These are phyloP conservation scores for Cryptococcus deneoformans DNA, from an alignment of 1,284 basidiomycete genomes.

Conservation along the genomic window DNA sequence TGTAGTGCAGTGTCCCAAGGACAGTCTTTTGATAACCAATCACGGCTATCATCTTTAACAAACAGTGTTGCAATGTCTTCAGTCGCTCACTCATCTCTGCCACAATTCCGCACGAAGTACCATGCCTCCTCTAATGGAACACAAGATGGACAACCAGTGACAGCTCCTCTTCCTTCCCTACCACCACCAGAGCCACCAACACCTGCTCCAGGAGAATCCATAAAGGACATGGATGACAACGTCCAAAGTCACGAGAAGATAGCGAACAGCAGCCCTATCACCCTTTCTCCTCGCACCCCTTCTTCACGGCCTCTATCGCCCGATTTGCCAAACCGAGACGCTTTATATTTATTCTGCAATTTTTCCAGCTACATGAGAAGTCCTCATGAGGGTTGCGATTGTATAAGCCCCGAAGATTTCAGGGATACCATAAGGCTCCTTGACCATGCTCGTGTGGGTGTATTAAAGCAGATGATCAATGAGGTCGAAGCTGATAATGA, in stretches of 20 bases:
- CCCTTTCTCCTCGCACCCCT: neutral
- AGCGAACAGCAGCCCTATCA: neutral
- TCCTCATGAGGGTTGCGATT: constrained; percentile 34
- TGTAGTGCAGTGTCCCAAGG: too few relatives aligned
- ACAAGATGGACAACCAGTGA: neutral
- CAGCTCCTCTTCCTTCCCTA: constrained; percentile 1
- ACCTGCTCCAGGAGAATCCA: neutral
- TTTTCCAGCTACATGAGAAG: constrained; percentile 44
- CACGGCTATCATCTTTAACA: too few relatives aligned
- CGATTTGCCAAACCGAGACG: constrained; percentile 38
- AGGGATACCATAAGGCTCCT: constrained; percentile 35
- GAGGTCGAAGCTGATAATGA: too few relatives aligned
- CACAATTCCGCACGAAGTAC: neutral
- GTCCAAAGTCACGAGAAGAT: neutral
- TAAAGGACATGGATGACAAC: neutral
- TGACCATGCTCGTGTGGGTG: constrained; percentile 41
- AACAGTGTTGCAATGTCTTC: neutral
- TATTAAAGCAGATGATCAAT: too few relatives aligned
- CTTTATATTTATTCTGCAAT: constrained; percentile 40
- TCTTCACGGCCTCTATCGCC: constrained; percentile 27
- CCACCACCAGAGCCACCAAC: neutral
- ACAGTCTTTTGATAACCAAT: too few relatives aligned
- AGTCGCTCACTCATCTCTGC: neutral
- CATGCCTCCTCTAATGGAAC: neutral
- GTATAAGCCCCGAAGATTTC: constrained; percentile 29